Conservation (phyloP, 768 basidiomycete genomes). For the Lyophyllum semitale region DNA sequence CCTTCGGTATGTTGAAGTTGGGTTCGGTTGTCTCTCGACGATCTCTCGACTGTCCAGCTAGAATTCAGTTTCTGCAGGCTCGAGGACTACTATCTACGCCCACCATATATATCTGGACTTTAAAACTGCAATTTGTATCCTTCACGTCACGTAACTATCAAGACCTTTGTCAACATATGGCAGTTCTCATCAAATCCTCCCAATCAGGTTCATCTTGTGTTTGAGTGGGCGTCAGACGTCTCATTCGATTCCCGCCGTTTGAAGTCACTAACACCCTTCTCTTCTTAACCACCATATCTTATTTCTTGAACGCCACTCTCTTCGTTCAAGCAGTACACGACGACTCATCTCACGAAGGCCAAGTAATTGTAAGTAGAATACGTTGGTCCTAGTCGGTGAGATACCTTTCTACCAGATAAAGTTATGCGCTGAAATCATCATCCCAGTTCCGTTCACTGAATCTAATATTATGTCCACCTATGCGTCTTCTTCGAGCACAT, state of each 20-base stretch:
- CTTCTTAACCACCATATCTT: not conserved
- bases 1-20: too few relatives aligned
- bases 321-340: slow-evolving; percentile 25
- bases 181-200: slow-evolving; percentile 22
- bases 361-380: not conserved
- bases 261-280: not conserved
- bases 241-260: not conserved
- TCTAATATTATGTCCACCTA: slow-evolving; percentile 10
- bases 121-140: not conserved
- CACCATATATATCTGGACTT: not conserved
- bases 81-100: not conserved
- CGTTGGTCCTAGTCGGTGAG: slow-evolving; percentile 4
- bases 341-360: not conserved
- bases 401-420: not conserved
- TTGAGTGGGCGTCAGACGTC: slow-evolving; percentile 5
- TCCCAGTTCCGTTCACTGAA: not conserved
- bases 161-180: slow-evolving; percentile 7
- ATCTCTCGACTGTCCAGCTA: too few relatives aligned
- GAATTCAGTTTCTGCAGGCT: too few relatives aligned
- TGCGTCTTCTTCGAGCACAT: not conserved
- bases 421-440: not conserved
- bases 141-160: slow-evolving; percentile 8
- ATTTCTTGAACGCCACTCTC: slow-evolving; percentile 31
- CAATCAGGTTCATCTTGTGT: slow-evolving; percentile 10
- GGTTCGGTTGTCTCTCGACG: too few relatives aligned